phyloP scores from a whole-genome alignment of 192 early-diverging fungal species.

The Coemansia sp. region DNA sequence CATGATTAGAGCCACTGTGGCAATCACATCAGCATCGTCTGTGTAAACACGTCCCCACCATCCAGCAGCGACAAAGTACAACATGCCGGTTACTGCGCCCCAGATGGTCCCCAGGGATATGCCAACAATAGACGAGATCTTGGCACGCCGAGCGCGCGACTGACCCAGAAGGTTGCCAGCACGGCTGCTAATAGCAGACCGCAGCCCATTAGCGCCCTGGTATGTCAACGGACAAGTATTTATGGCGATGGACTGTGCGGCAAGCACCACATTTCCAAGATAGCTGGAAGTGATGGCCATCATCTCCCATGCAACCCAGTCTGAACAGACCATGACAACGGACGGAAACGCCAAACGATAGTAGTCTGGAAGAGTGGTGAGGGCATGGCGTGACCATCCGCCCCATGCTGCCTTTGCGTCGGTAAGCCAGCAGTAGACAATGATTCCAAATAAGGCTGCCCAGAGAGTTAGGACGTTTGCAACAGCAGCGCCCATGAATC shows the following conservation, averaged over 20 bases:
- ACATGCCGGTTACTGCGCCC: slow-evolving; percentile 54
- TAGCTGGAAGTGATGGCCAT: slow-evolving; percentile 70
- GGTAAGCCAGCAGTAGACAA: slow-evolving; percentile 56
- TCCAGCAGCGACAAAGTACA: slow-evolving; percentile 37
- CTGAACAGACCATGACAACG: slow-evolving; percentile 75
- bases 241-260: slow-evolving; percentile 77
- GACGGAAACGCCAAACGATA: slow-evolving; percentile 77
- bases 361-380: slow-evolving; percentile 38
- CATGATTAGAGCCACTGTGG: slow-evolving; percentile 66
- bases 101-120: slow-evolving; percentile 15
- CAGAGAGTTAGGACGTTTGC: slow-evolving; percentile 64
- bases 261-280: slow-evolving; percentile 70
- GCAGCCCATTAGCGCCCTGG: slow-evolving; percentile 65
- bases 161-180: slow-evolving; percentile 72
- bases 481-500: slow-evolving; percentile 70
- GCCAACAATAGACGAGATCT: slow-evolving; percentile 49
- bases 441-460: slow-evolving; percentile 57
- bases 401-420: slow-evolving; percentile 69
- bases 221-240: slow-evolving; percentile 70
- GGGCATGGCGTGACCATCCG: slow-evolving; percentile 63
- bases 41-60: slow-evolving; percentile 60
- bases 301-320: slow-evolving; percentile 82
- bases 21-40: slow-evolving; percentile 66
- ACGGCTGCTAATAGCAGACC: slow-evolving; percentile 73
- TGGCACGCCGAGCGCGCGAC: slow-evolving; percentile 51